Base-by-base conservation (phyloP, 2,329 filamentous ascomycete genomes). In the Aspergillus fischeri region DNA sequence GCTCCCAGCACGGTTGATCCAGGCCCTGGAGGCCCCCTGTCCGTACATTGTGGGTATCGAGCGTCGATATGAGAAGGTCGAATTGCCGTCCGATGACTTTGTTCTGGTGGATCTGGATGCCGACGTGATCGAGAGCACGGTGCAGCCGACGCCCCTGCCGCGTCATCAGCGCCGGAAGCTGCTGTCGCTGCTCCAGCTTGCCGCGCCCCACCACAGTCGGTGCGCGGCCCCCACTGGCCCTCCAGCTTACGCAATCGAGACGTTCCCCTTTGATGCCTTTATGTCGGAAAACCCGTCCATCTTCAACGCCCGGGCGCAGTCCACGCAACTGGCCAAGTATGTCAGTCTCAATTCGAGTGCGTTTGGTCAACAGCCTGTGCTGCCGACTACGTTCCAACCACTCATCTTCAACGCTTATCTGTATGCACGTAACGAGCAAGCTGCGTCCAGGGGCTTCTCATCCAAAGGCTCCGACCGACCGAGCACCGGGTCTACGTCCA, bases 1-100 rank as follows among this genome's bases (percentile, higher is more conserved):
- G 35, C 82, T 99, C 8, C 93, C 93, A 5, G 90, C 91, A 8
- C 86, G 93, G 38, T 80, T 99, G 24, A 82, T 99, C 9, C 92
- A 94, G 53, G 93, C 92, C 2, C 82, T 99, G 20, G 94, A 97
- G 67, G 93, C 93, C 1, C 93, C 93, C 2, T 97, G 94, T 66
- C 94, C 94, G 0, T 99, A 97, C 68, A 96, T 99, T 63, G 91
- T 97, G 47, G 94, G 94, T 51, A 91, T 99, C 57, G 94, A 99
- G 76, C 85, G 92, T 63, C 86, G 92, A 56, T 97, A 97, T 70
- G 74, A 77, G 54, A 76, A 77, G 56, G 68, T 76, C 28, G 75
- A 77, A 54, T 83, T 97, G 45, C 94, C 94, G 0, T 91, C 96
- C 6, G 94, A 97, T 67, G 94, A 97, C 70, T 97, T 93, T 72